Evolutionary conservation across 148 eudicot species (phyloP).

Genomic region (Persicaria maculosa): DNA sequence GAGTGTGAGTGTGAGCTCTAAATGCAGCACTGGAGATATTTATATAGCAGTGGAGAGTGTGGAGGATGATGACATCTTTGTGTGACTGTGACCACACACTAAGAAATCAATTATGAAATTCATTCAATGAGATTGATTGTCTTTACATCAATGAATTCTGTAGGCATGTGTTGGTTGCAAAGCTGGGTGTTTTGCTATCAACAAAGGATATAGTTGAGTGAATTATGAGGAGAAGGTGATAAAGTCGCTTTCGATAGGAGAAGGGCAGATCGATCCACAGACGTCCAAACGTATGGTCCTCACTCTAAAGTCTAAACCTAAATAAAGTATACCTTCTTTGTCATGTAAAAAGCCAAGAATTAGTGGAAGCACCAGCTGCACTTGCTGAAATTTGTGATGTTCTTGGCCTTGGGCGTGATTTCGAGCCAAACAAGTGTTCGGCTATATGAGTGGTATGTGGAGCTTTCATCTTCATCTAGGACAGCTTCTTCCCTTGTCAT

Average conservation of each 20-base stretch:
- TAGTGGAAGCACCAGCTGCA: not conserved
- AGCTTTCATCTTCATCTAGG: not conserved
- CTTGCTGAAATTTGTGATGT: not conserved
- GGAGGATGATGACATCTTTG: not conserved
- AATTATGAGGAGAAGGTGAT: conserved; percentile 17
- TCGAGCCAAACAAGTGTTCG: conserved; percentile 4
- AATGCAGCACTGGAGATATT: not conserved
- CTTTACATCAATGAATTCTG: conserved; percentile 5
- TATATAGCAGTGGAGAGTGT: not conserved
- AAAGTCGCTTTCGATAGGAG: conserved; percentile 9
- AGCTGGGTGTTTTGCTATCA: not conserved
- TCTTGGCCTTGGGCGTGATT: not conserved
- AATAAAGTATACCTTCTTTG: not conserved
- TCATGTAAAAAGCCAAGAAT: not conserved
- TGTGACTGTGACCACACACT: not conserved
- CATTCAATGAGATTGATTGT: not conserved
- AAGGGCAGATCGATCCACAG: not conserved
- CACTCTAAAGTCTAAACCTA: not conserved
- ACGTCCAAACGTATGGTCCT: conserved; percentile 1
- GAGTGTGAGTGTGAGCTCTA: not conserved
- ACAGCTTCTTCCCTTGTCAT: not conserved
- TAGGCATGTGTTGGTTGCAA: not conserved
- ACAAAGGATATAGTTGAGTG: not conserved
- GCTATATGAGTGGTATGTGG: not conserved
- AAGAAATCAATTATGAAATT: conserved; percentile 1